Base-by-base conservation (phyloP, 1,139 yeast species). In the Debaryomycetaceae sp. region DNA sequence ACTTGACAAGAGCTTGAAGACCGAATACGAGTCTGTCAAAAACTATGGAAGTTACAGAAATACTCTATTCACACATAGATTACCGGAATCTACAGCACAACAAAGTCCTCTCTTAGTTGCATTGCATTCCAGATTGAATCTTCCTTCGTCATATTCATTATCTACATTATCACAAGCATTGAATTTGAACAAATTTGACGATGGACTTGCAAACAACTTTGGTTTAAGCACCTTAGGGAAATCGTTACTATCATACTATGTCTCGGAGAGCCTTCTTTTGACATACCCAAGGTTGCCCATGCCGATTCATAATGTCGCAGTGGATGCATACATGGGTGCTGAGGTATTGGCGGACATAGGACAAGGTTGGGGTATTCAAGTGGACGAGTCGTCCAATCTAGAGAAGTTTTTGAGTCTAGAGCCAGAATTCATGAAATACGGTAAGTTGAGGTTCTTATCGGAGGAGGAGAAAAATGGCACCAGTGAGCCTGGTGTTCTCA, bases 231-330 rank as follows among this genome's bases (percentile, higher is more conserved):
- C 81, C 14, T 82, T 91, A 58, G 99, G 99, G 44, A 82, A 84
- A 59, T 81, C 84, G 49, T 69, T 93, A 44, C 69, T 93, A 49
- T 80, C 85, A 29, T 89, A 84, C 63, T 85, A 88, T 58, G 84
- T 84, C 3, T 76, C 87, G 33, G 96, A 89, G 62, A 68, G 86
- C 57, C 72, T 91, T 48, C 70, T 89, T 58, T 66, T 84, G 42
- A 80, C 78, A 53, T 89, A 89, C 63, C 99, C 99, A 41, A 80
- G 99, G 60, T 75, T 95, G 49, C 98, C 99, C 29, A 78, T 85
- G 55, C 77, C 82, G 9, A 84, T 91, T 24, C 79, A 89, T 50
- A 81, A 83, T 55, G 78, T 82, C 27, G 90, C 95, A 1, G 81
- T 87, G 6, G 83, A 85, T 53, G 75, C 95, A 6, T 86, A 81